phyloP scores from a whole-genome alignment of 2,329 filamentous ascomycete genomes.

The Acephala macrosclerotiorum region DNA sequence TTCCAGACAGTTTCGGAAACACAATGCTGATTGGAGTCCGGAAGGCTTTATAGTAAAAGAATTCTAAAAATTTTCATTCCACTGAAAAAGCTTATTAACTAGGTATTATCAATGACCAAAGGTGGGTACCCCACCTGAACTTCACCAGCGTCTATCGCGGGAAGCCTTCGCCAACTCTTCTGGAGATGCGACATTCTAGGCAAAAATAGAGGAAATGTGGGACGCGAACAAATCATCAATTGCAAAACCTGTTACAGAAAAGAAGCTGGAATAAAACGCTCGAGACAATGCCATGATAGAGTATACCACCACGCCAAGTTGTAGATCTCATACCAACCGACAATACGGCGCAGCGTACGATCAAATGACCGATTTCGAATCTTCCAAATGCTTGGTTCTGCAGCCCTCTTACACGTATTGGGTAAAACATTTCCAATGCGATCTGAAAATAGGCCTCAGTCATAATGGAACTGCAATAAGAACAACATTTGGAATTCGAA shows the following conservation, averaged over 20 bases:
- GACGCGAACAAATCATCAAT: neutral
- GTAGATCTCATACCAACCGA: conserved; percentile 1
- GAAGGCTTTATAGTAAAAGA: neutral
- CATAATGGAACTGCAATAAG: neutral
- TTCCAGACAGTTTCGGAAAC: conserved; percentile 12
- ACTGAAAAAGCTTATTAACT: neutral
- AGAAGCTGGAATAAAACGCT: neutral
- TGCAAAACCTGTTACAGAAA: neutral
- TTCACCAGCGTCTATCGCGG: neutral
- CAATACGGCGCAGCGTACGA: neutral
- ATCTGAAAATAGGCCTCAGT: conserved; percentile 4
- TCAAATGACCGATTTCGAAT: conserved; percentile 1
- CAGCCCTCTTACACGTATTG: neutral
- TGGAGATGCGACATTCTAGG: neutral
- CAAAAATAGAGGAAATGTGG: neutral
- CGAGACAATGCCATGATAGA: neutral
- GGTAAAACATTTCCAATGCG: neutral
- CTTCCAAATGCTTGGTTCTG: neutral
- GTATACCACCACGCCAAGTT: neutral
- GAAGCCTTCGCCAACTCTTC: neutral
- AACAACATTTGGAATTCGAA: neutral
- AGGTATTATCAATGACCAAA: neutral
- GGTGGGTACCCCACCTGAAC: neutral
- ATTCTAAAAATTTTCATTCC: neutral
- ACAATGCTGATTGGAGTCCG: neutral